These are phyloP conservation scores for Rubia balearica DNA, from an alignment of 305 asterid species.

Conservation along the genomic window DNA sequence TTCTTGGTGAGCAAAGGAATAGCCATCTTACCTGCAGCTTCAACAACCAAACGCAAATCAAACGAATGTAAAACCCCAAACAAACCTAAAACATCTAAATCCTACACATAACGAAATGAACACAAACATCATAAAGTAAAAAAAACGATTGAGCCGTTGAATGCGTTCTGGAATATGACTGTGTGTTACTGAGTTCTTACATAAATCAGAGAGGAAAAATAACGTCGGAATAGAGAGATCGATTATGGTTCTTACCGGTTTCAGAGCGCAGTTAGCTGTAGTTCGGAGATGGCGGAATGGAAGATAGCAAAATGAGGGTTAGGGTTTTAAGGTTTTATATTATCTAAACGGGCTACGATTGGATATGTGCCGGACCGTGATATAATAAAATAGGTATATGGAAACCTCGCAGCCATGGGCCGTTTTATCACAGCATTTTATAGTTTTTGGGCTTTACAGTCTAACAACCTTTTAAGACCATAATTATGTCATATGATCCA, in stretches of 20 bases:
- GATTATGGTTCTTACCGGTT: background rate
- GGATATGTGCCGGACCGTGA: background rate
- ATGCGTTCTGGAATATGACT: background rate
- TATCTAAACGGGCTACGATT: background rate
- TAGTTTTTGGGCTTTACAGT: no score
- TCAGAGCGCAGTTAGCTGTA: conserved; percentile 12
- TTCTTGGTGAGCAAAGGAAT: conserved; percentile 37
- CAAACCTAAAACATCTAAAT: background rate
- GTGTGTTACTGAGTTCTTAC: background rate
- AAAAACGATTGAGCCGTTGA: background rate
- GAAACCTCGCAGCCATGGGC: background rate
- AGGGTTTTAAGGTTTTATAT: conserved; percentile 16
- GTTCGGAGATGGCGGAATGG: conserved; percentile 2
- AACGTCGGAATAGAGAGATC: background rate
- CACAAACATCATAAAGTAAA: background rate
- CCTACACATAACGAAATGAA: background rate
- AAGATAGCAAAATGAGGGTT: background rate
- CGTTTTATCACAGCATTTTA: background rate
- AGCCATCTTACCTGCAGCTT: conserved; percentile 30
- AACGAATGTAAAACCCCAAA: background rate
- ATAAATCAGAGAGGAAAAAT: background rate
- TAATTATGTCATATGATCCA: no score
- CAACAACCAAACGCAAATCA: background rate
- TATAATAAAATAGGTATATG: background rate
- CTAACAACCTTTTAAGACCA: no score